Evolutionary conservation across 1,284 basidiomycete species (phyloP).

Genomic region (Cryptococcus sp.): DNA sequence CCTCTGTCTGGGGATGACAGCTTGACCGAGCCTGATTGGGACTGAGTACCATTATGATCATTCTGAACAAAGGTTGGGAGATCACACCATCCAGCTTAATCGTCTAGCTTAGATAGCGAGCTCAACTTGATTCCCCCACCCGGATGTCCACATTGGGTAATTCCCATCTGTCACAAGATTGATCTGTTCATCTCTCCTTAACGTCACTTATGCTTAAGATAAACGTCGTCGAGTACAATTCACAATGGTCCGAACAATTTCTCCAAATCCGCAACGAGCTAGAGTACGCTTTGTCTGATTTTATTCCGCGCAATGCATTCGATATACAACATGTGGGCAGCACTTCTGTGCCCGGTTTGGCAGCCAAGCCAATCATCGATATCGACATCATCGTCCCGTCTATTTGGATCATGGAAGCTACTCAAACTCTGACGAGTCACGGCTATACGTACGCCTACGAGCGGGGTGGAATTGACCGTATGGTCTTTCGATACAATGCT

Average conservation of each 20-base stretch:
- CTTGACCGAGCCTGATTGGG: too few species aligned
- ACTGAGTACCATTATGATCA: too few species aligned
- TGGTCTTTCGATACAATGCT: conserved; percentile 7
- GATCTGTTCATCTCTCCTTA: too few species aligned
- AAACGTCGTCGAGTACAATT: conserved; percentile 12
- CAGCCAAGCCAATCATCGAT: conserved; percentile 22
- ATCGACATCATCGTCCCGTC: conserved; percentile 20
- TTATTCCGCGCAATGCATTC: neutral
- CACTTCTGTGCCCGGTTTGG: conserved; percentile 18
- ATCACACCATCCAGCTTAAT: too few species aligned
- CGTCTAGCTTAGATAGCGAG: too few species aligned
- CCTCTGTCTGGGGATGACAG: too few species aligned
- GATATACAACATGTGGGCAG: conserved; percentile 22
- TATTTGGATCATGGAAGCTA: conserved; percentile 2
- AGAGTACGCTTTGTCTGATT: neutral
- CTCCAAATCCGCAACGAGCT: conserved; percentile 6
- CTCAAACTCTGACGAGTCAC: neutral
- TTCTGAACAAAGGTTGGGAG: too few species aligned
- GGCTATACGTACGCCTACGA: conserved; percentile 14
- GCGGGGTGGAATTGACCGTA: conserved; percentile 2
- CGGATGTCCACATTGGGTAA: too few species aligned
- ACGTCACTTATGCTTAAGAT: neutral
- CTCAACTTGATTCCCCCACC: too few species aligned
- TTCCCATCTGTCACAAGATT: too few species aligned
- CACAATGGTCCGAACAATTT: conserved; percentile 12